These are phyloP conservation scores for Ricinus communis DNA, from an alignment of 345 rosid species.

Conservation along the genomic window DNA sequence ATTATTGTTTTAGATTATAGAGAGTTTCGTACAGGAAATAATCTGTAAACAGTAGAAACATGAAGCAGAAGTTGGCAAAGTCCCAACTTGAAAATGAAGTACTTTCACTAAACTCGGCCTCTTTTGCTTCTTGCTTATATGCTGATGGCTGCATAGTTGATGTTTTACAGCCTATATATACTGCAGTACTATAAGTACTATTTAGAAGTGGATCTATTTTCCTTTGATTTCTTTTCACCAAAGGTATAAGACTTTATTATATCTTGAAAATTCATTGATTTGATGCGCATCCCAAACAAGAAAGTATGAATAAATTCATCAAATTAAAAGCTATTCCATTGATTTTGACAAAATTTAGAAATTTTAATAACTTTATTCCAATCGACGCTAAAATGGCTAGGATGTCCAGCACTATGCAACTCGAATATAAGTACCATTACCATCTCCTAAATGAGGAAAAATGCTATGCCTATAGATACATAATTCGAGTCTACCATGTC, in stretches of 20 bases:
- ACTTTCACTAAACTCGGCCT: too few relatives aligned
- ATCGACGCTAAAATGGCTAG: not conserved
- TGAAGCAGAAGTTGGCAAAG: not conserved
- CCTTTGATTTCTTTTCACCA: not conserved
- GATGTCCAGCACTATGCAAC: not conserved
- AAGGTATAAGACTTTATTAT: too few relatives aligned
- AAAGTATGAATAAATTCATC: too few relatives aligned
- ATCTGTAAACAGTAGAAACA: not conserved
- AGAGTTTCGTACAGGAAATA: not conserved
- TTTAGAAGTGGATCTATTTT: too few relatives aligned
- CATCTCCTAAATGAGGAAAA: not conserved
- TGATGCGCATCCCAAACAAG: too few relatives aligned
- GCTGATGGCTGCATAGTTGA: not conserved
- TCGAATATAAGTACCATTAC: not conserved
- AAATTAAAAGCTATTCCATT: too few relatives aligned
- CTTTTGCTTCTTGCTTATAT: not conserved
- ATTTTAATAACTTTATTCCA: too few relatives aligned
- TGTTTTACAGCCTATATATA: not conserved
- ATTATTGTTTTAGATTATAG: not conserved
- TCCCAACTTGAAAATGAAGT: too few relatives aligned
- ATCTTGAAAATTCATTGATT: too few relatives aligned
- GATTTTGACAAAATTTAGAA: too few relatives aligned
- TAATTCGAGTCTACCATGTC: not conserved
- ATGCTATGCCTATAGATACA: not conserved
- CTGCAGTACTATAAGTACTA: too few relatives aligned